These are phyloP conservation scores for Cordyceps javanica DNA, from an alignment of 2,329 filamentous ascomycete species.

Conservation along the genomic window DNA sequence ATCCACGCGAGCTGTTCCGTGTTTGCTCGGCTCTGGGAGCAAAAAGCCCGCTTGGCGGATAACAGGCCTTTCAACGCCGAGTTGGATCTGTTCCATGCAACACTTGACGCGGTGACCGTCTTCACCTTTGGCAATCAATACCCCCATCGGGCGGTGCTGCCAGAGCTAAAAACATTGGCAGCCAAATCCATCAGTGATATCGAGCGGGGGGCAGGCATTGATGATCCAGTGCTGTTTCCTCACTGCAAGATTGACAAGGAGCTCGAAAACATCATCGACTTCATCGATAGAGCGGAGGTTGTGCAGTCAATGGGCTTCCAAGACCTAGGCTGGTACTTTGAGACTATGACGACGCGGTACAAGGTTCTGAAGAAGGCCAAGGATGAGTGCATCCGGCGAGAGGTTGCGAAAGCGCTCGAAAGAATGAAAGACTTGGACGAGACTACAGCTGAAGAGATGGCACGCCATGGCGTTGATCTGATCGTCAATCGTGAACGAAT, in stretches of 20 bases:
- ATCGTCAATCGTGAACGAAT: not conserved
- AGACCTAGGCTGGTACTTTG: no score
- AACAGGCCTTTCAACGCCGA: conserved; percentile 21
- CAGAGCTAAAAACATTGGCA: not conserved
- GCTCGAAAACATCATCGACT: not conserved
- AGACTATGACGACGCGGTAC: not conserved
- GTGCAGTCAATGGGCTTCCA: not conserved
- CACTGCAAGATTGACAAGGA: not conserved
- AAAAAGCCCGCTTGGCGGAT: conserved; percentile 24
- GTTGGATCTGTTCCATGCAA: conserved; percentile 23
- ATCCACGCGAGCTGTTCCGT: conserved; percentile 25
- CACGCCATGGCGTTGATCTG: not conserved
- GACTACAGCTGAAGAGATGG: not conserved
- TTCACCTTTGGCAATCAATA: conserved; percentile 21
- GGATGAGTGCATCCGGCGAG: conserved; percentile 23
- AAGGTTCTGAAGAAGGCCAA: conserved; percentile 16
- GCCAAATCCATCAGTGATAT: not conserved
- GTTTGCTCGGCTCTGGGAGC: conserved; percentile 27
- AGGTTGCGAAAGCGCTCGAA: conserved; percentile 21
- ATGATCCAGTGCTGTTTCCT: not conserved
- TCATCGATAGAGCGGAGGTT: not conserved
- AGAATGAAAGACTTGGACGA: conserved; percentile 21
- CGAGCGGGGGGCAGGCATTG: not conserved
- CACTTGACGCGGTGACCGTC: conserved; percentile 26
- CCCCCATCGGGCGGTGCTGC: not conserved